Conservation (phyloP, 257 asterid genomes). For the Phtheirospermum japonicum region DNA sequence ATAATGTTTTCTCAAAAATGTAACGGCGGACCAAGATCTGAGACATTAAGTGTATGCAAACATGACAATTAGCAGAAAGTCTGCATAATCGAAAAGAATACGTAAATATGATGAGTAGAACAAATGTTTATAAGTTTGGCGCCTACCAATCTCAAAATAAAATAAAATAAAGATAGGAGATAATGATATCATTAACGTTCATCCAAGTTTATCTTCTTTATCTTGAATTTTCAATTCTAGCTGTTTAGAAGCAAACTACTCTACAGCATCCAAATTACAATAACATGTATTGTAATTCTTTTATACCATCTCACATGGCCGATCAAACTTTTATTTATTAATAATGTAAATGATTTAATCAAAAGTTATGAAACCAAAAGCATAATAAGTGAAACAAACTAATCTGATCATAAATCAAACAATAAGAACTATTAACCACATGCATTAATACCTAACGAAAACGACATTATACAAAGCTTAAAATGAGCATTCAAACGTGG, state of each 20-base stretch:
- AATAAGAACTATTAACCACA: constrained; percentile 8
- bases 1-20: background rate
- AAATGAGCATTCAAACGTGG: background rate
- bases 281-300: background rate
- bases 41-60: background rate
- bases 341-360: background rate
- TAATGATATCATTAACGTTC: too few relatives aligned
- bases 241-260: too few relatives aligned
- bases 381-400: background rate
- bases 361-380: constrained; percentile 9
- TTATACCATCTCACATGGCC: background rate
- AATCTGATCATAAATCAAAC: constrained; percentile 6
- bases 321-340: background rate
- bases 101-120: background rate
- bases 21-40: background rate
- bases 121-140: background rate
- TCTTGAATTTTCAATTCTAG: too few relatives aligned
- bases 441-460: background rate
- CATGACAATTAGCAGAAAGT: background rate
- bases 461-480: background rate
- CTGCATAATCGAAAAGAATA: background rate
- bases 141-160: too few relatives aligned
- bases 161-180: too few relatives aligned
- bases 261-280: background rate
- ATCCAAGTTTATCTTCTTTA: too few relatives aligned